Conservation (phyloP, 345 rosid genomes). For the Raphanus raphanistrum region DNA sequence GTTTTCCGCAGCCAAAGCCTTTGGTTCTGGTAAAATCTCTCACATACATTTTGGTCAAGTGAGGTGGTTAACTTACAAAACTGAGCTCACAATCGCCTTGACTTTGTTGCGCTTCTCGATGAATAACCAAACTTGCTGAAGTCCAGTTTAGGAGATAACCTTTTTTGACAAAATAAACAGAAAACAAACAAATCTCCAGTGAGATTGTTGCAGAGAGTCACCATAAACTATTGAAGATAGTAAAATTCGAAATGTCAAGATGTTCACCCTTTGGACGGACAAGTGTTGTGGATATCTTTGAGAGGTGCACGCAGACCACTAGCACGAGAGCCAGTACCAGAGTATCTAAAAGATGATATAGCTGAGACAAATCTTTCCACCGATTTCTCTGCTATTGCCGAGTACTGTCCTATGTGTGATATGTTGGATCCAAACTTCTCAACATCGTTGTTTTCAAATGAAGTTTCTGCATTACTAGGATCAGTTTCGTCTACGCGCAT, state of each 20-base stretch:
- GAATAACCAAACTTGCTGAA: conserved; percentile 64
- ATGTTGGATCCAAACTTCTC: conserved; percentile 80
- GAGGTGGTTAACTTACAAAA: conserved; percentile 23
- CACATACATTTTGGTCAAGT: not conserved
- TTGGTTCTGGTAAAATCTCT: not conserved
- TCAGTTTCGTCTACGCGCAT: conserved; percentile 44
- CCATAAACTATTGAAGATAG: not conserved
- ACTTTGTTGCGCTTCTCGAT: conserved; percentile 36
- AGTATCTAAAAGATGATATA: conserved; percentile 63
- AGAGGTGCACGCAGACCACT: conserved; percentile 94
- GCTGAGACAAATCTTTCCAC: conserved; percentile 72
- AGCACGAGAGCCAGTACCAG: conserved; percentile 77
- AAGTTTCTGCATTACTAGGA: conserved; percentile 39
- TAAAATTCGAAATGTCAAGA: not conserved
- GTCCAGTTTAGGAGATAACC: conserved; percentile 51
- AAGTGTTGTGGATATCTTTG: conserved; percentile 57
- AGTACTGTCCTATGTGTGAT: conserved; percentile 64
- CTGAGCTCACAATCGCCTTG: conserved; percentile 44
- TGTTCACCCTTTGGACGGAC: conserved; percentile 50
- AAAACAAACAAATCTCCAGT: conserved; percentile 8
- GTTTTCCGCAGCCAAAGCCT: conserved; percentile 13
- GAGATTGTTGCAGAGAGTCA: conserved; percentile 16
- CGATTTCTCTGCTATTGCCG: conserved; percentile 82
- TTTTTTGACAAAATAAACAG: not conserved
- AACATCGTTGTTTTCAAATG: conserved; percentile 25